These are phyloP conservation scores for Mychonastes homosphaera DNA, from an alignment of 139 green algal genomes.

Conservation along the genomic window DNA sequence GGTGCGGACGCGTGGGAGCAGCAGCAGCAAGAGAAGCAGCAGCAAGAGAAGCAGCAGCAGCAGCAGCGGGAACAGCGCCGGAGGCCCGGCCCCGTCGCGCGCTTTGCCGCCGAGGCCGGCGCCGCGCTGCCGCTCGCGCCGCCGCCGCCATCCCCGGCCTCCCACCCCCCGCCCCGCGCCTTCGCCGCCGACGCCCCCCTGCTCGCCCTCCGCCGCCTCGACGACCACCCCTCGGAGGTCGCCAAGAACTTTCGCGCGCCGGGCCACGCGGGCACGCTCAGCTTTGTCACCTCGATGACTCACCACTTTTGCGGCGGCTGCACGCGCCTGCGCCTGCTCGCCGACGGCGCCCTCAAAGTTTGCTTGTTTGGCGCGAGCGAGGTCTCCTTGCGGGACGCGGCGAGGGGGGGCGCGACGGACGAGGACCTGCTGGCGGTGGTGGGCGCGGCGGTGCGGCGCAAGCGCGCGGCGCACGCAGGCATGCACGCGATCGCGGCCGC, in stretches of 20 bases:
- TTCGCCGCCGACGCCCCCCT: constrained; percentile 6
- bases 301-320: constrained; percentile 88
- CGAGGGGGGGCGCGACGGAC: constrained; percentile 74
- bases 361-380: constrained; percentile 94
- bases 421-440: constrained; percentile 76
- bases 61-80: background rate
- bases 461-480: constrained; percentile 81
- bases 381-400: constrained; percentile 81
- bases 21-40: too few species aligned
- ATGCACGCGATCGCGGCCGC: constrained; percentile 82
- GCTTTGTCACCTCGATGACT: constrained; percentile 97
- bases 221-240: constrained; percentile 70
- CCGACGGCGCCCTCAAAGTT: constrained; percentile 92
- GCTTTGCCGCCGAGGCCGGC: too few species aligned
- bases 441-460: constrained; percentile 70
- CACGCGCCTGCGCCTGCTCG: constrained; percentile 85
- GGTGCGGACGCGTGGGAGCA: too few species aligned
- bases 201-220: constrained; percentile 27
- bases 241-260: constrained; percentile 86
- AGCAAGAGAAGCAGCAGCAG: constrained; percentile 6
- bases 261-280: constrained; percentile 68
- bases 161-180: too few species aligned
- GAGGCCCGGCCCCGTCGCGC: too few species aligned
- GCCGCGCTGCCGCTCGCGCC: too few species aligned
- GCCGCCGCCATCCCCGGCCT: too few species aligned